Percentiles rank a stretch among this genome's conserved stretches.
Evolutionary conservation across 2,329 filamentous ascomycete genomes (phyloP).

Genomic region (Niveomyces coronatus): DNA sequence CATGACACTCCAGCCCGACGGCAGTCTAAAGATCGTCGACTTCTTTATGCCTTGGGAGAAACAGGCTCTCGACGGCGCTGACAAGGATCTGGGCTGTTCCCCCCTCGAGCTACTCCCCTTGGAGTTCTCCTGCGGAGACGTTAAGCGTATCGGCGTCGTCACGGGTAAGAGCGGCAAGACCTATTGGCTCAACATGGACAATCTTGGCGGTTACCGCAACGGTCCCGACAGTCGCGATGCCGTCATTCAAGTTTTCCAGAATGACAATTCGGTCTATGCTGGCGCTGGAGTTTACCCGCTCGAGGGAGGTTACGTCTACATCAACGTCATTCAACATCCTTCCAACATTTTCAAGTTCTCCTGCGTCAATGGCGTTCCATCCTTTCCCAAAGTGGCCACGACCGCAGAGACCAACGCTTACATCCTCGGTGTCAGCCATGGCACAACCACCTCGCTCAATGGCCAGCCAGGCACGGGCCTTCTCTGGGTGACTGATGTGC

Average conservation of each 20-base stretch:
- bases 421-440: constrained; percentile 45
- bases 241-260: constrained; percentile 34
- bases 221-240: constrained; percentile 27
- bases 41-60: constrained; percentile 48
- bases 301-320: constrained; percentile 39
- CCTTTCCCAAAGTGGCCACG: constrained; percentile 43
- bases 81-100: constrained; percentile 39
- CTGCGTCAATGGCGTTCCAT: constrained; percentile 38
- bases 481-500: constrained; percentile 45
- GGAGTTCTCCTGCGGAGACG: constrained; percentile 31
- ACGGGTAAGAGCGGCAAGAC: constrained; percentile 42
- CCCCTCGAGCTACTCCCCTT: constrained; percentile 32
- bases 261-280: constrained; percentile 35
- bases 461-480: constrained; percentile 44
- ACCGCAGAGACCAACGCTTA: constrained; percentile 39
- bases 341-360: constrained; percentile 49
- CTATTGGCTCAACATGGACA: constrained; percentile 32
- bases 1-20: constrained; percentile 29
- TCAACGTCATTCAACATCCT: constrained; percentile 41
- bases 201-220: constrained; percentile 30
- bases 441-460: constrained; percentile 44
- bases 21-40: constrained; percentile 34
- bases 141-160: constrained; percentile 37
- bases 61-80: constrained; percentile 35
- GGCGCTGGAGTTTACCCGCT: constrained; percentile 37